Percentiles rank a stretch among this genome's conserved stretches.
These are phyloP conservation scores for Fraxinus floribunda DNA, from an alignment of 305 asterid genomes.

Conservation along the genomic window DNA sequence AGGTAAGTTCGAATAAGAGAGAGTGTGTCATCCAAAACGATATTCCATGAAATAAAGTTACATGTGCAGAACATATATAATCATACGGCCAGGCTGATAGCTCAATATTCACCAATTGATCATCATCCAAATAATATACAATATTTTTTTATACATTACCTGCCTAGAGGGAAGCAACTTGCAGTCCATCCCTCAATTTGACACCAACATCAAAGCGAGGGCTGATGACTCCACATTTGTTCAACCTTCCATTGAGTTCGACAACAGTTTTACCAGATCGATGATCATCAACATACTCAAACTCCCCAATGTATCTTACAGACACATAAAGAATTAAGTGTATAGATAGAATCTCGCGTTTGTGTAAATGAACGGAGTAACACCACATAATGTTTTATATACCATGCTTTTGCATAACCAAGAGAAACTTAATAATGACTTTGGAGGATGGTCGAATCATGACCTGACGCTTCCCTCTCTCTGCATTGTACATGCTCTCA, in stretches of 20 bases:
- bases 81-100: not conserved
- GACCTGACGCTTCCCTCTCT: not conserved
- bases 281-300: not conserved
- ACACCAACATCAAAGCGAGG: constrained; percentile 5
- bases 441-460: not conserved
- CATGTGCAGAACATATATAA: not conserved
- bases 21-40: not conserved
- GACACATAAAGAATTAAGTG: not conserved
- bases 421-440: constrained; percentile 3
- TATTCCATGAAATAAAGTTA: not conserved
- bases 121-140: not conserved
- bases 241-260: not conserved
- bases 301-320: not conserved
- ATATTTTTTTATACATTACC: not conserved
- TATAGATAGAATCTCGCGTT: not conserved
- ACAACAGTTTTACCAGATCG: not conserved
- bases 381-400: not conserved
- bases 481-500: not conserved
- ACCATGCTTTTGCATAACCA: not conserved
- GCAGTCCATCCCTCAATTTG: constrained; percentile 1
- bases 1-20: not conserved
- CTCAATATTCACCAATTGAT: not conserved
- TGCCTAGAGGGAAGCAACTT: not conserved
- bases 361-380: not conserved
- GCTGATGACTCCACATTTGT: not conserved